These are phyloP conservation scores for Claviceps quebecensis DNA, from an alignment of 2,329 filamentous ascomycete species.

Conservation along the genomic window DNA sequence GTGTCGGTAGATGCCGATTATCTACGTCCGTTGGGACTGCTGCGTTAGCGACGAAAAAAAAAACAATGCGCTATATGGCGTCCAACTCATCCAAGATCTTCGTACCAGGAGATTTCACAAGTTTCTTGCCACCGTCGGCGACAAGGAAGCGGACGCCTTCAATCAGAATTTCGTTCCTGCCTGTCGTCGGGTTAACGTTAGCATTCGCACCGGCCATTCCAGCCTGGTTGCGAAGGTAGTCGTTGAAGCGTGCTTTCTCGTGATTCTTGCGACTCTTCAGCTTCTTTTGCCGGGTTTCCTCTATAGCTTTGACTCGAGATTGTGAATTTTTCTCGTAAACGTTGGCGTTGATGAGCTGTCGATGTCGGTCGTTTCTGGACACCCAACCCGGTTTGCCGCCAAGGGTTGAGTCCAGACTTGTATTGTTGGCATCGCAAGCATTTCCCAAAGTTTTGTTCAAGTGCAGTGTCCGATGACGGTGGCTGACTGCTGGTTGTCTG, in stretches of 20 bases:
- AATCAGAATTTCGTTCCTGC: slow-evolving; percentile 49
- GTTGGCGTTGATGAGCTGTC: slow-evolving; percentile 69
- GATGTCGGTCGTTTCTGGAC: slow-evolving; percentile 58
- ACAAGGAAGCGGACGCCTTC: slow-evolving; percentile 63
- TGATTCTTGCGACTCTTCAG: slow-evolving; percentile 36
- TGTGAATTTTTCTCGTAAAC: slow-evolving; percentile 64
- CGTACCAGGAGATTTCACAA: slow-evolving; percentile 58
- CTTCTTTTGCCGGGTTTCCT: slow-evolving; percentile 49
- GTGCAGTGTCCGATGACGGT: slow-evolving; percentile 46
- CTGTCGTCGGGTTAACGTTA: slow-evolving; percentile 14
- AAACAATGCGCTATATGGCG: not conserved
- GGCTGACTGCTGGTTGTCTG: slow-evolving; percentile 18
- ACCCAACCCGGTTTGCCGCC: slow-evolving; percentile 38
- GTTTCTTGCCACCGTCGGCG: slow-evolving; percentile 66
- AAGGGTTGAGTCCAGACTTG: slow-evolving; percentile 19
- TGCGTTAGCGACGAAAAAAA: not conserved
- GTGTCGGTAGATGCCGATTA: slow-evolving; percentile 49
- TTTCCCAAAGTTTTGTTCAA: slow-evolving; percentile 32
- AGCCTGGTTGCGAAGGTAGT: slow-evolving; percentile 19
- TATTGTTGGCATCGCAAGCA: slow-evolving; percentile 23
- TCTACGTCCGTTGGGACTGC: not conserved
- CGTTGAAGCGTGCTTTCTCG: slow-evolving; percentile 44
- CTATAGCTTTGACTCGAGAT: slow-evolving; percentile 54
- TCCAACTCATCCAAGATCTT: not conserved
- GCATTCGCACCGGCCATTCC: slow-evolving; percentile 8